Evolutionary conservation across 2,329 filamentous ascomycete genomes (phyloP).

Genomic region (Bipolaris bicolor): DNA sequence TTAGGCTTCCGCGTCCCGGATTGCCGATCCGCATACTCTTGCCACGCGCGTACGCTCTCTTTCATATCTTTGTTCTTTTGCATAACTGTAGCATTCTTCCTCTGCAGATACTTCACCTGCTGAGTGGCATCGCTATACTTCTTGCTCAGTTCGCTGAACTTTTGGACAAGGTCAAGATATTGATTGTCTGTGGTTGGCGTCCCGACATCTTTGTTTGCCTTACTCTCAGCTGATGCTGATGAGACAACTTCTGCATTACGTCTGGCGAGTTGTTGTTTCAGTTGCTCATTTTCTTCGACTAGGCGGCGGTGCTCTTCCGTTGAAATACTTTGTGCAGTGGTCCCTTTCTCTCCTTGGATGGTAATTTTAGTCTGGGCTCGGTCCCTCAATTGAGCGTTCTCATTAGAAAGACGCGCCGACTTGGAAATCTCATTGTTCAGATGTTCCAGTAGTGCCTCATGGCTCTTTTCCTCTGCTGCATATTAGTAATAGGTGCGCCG

Average conservation of each 20-base stretch:
- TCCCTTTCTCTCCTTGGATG: not conserved
- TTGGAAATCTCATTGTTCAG: constrained; percentile 36
- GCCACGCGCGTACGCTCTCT: constrained; percentile 47
- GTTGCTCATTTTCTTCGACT: constrained; percentile 13
- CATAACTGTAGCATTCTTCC: constrained; percentile 43
- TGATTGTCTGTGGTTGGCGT: constrained; percentile 25
- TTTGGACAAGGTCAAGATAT: constrained; percentile 35
- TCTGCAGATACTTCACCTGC: constrained; percentile 41
- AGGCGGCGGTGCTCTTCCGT: constrained; percentile 16
- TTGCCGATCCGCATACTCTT: constrained; percentile 44
- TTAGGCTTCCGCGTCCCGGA: constrained; percentile 32
- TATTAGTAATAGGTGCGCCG: constrained; percentile 7
- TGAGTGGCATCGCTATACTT: constrained; percentile 36
- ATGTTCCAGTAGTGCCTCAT: constrained; percentile 32
- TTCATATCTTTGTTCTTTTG: constrained; percentile 50
- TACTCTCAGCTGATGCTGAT: not conserved
- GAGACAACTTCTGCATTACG: constrained; percentile 4
- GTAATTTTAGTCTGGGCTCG: not conserved
- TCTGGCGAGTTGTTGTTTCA: constrained; percentile 10
- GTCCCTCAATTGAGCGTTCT: constrained; percentile 22
- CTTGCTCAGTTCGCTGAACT: constrained; percentile 43
- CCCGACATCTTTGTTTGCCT: not conserved
- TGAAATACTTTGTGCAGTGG: not conserved
- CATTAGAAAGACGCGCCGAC: constrained; percentile 32
- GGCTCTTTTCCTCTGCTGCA: constrained; percentile 37